Evolutionary conservation across 768 basidiomycete genomes (phyloP).

Genomic region (Psilocybe cubensis): DNA sequence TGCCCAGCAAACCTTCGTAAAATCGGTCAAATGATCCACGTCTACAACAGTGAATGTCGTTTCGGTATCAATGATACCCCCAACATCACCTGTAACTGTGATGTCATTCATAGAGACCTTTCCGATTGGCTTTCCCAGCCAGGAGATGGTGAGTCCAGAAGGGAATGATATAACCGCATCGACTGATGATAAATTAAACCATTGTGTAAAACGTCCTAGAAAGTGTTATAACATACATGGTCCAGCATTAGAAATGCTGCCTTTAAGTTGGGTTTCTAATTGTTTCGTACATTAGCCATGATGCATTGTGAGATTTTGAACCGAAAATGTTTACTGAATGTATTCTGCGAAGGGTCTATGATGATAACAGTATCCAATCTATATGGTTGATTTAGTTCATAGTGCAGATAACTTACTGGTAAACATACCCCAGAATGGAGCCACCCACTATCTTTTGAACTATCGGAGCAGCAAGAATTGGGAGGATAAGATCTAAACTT

Average conservation of each 20-base stretch:
- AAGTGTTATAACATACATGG: slow-evolving; percentile 55
- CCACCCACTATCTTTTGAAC: slow-evolving; percentile 71
- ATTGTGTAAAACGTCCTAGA: neutral
- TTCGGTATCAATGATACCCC: slow-evolving; percentile 57
- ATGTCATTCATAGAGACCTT: slow-evolving; percentile 64
- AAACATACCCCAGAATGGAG: slow-evolving; percentile 48
- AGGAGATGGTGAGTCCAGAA: slow-evolving; percentile 60
- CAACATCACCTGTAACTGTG: slow-evolving; percentile 61
- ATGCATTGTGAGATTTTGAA: neutral
- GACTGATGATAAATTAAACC: slow-evolving; percentile 37
- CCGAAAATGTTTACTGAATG: slow-evolving; percentile 49
- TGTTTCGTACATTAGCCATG: neutral
- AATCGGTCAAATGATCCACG: slow-evolving; percentile 58
- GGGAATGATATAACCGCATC: slow-evolving; percentile 72
- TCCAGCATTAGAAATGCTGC: slow-evolving; percentile 69
- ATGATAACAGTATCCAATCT: slow-evolving; percentile 65
- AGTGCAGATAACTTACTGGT: neutral
- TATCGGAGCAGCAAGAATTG: slow-evolving; percentile 72
- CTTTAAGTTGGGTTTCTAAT: slow-evolving; percentile 54
- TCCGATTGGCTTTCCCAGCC: slow-evolving; percentile 61
- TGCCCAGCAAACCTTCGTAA: slow-evolving; percentile 53
- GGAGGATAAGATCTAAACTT: slow-evolving; percentile 65
- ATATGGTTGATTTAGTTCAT: neutral
- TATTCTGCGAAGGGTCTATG: slow-evolving; percentile 53
- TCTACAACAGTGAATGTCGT: slow-evolving; percentile 63